Base-by-base conservation (phyloP, 2,329 filamentous ascomycete genomes). In the Aspergillus arachidicola region DNA sequence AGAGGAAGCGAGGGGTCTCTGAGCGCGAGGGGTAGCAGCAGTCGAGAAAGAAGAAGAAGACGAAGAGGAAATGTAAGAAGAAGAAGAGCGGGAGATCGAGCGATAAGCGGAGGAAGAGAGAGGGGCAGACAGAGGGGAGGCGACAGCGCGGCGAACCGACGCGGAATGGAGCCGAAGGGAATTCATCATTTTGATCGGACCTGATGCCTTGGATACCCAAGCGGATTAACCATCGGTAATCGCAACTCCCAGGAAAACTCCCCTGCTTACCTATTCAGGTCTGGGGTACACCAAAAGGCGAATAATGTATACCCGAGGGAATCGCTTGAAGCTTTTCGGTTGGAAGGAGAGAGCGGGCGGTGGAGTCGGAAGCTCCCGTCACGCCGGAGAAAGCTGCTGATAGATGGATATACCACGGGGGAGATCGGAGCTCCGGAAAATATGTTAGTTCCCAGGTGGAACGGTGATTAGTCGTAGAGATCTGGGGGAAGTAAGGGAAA, bases 141-240 rank as follows among this genome's bases (percentile, higher is more conserved):
- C 69, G 61, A 75, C 63, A 61, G 72, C 71, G 60, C 73, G 73
- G 66, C 75, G 74, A 72, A 75, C 74, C 69, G 74, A 73, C 69
- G 75, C 76, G 76, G 77, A 78, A 76, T 68, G 73, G 68, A 73
- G 73, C 72, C 76, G 76, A 73, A 76, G 71, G 57, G 76, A 69
- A 69, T 73, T 72, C 75, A 78, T 78, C 61, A 54, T 58, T 30
- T 50, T 30, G 46, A 12, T 45, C 50, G 21, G 34, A 46, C 45
- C 59, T 51, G 61, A 57, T 57, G 61, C 56, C 48, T 57, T 60
- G 62, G 36, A 58, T n/a, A 34, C 48, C 48, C 46, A 56, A 57
- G 58, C 53, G 59, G 61, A 61, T 56, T 58, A 64, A 61, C 60
- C 30, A 64, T 55, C 61, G 60, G 64, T 56, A 62, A 48, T 53